phyloP scores from a whole-genome alignment of 1,139 yeast species.

The Candida anutae region DNA sequence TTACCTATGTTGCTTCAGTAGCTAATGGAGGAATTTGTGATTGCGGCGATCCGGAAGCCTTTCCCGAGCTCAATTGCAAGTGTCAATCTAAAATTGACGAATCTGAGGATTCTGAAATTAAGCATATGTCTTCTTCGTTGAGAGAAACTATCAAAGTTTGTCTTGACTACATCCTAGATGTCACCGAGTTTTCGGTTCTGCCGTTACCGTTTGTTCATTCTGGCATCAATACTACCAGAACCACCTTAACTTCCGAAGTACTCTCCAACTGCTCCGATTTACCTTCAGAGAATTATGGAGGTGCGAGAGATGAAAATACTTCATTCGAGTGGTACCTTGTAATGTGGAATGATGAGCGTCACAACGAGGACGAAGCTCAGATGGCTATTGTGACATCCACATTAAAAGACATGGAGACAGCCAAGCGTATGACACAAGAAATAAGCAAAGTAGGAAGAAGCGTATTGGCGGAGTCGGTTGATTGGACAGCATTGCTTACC shows the following conservation, averaged over 20 bases:
- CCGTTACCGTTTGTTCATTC: constrained; percentile 30
- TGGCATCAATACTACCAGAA: background rate
- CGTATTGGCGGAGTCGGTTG: constrained; percentile 15
- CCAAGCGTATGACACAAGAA: constrained; percentile 25
- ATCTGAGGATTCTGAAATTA: constrained; percentile 1
- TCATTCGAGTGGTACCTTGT: constrained; percentile 35
- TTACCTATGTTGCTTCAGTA: constrained; percentile 42
- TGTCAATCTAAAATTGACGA: constrained; percentile 11
- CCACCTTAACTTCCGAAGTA: constrained; percentile 13
- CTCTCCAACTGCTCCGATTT: constrained; percentile 24
- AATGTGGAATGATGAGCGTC: constrained; percentile 72
- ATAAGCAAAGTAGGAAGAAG: constrained; percentile 28
- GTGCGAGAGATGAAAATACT: constrained; percentile 19
- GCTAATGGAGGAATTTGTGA: constrained; percentile 67
- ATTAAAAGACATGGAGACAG: constrained; percentile 15
- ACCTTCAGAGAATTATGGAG: constrained; percentile 22
- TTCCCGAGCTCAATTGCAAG: constrained; percentile 52
- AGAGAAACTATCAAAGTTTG: constrained; percentile 25
- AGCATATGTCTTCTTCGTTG: constrained; percentile 9
- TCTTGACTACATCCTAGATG: constrained; percentile 45
- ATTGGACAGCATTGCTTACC: constrained; percentile 13
- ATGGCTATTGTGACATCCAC: constrained; percentile 32
- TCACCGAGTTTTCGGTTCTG: constrained; percentile 26
- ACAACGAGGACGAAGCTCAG: constrained; percentile 45
- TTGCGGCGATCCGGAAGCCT: constrained; percentile 87